These are phyloP conservation scores for Pleurotus djamor DNA, from an alignment of 768 basidiomycete genomes.

Conservation along the genomic window DNA sequence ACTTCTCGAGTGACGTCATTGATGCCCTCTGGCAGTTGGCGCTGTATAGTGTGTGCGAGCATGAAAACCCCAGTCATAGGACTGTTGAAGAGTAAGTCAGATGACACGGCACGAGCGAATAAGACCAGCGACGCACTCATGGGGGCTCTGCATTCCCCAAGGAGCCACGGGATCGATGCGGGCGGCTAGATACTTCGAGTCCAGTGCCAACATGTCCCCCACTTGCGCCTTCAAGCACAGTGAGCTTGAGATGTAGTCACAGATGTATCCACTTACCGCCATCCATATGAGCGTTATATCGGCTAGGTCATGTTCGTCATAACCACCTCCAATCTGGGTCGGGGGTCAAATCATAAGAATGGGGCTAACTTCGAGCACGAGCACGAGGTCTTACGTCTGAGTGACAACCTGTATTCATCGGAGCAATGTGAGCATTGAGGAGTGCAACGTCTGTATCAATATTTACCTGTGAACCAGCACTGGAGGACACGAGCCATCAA, in stretches of 20 bases:
- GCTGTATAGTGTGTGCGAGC: slow-evolving; percentile 40
- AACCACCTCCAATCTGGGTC: slow-evolving; percentile 67
- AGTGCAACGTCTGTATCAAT: neutral
- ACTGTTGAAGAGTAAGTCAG: slow-evolving; percentile 24
- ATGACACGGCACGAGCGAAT: neutral
- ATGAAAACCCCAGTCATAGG: slow-evolving; percentile 53
- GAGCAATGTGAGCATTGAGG: neutral
- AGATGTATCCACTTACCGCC: slow-evolving; percentile 39
- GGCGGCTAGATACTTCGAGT: slow-evolving; percentile 47
- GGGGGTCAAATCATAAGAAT: neutral
- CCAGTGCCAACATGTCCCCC: slow-evolving; percentile 51
- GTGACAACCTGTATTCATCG: slow-evolving; percentile 27
- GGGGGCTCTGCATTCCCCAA: slow-evolving; percentile 64
- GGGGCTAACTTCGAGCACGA: neutral
- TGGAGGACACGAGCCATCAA: slow-evolving; percentile 16
- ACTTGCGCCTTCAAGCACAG: slow-evolving; percentile 48
- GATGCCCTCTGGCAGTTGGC: slow-evolving; percentile 42
- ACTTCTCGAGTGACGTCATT: slow-evolving; percentile 53
- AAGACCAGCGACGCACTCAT: slow-evolving; percentile 45
- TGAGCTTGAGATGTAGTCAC: slow-evolving; percentile 8
- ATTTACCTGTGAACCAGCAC: slow-evolving; percentile 73
- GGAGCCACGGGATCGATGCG: slow-evolving; percentile 48
- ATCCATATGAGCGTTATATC: slow-evolving; percentile 67
- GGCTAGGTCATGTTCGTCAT: slow-evolving; percentile 62
- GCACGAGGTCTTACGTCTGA: slow-evolving; percentile 32